Evolutionary conservation across 1,284 basidiomycete species (phyloP).

Genomic region (Microbotryum lychnidis-dioicae): DNA sequence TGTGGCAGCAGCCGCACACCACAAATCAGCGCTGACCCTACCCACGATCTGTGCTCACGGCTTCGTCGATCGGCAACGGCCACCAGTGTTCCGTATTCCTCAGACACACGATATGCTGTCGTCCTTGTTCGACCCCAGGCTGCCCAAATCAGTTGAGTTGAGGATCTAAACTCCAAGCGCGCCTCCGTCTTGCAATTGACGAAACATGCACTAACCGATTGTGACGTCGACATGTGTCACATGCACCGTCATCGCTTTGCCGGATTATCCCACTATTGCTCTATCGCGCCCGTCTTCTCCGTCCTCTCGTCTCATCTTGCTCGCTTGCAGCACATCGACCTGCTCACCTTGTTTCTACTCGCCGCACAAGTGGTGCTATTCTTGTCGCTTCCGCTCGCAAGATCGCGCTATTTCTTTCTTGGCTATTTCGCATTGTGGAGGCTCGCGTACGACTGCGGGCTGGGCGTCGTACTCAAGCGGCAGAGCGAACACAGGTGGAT

Average conservation of each 20-base stretch:
- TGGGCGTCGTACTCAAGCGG: conserved; percentile 86
- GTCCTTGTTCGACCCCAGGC: conserved; percentile 75
- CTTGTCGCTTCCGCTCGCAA: conserved; percentile 49
- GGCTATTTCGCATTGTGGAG: conserved; percentile 90
- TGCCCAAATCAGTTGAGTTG: conserved; percentile 60
- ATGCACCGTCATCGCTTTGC: neutral
- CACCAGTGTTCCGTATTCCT: conserved; percentile 80
- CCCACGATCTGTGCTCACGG: neutral
- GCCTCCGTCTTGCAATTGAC: neutral
- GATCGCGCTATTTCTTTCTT: conserved; percentile 62
- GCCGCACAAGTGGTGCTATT: conserved; percentile 72
- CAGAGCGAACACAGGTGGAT: conserved; percentile 94
- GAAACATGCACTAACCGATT: neutral
- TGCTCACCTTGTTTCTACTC: conserved; percentile 73
- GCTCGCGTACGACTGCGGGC: conserved; percentile 79
- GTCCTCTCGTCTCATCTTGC: neutral
- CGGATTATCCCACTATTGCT: too few species aligned
- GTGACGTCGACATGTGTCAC: neutral
- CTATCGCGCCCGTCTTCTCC: neutral
- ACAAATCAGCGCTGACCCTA: neutral
- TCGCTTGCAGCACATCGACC: conserved; percentile 57
- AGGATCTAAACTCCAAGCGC: too few species aligned
- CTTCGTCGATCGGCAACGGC: neutral
- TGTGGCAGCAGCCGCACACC: neutral
- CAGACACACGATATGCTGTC: conserved; percentile 92